These are phyloP conservation scores for Epichloe coenophiala DNA, from an alignment of 2,329 filamentous ascomycete species.

Conservation along the genomic window DNA sequence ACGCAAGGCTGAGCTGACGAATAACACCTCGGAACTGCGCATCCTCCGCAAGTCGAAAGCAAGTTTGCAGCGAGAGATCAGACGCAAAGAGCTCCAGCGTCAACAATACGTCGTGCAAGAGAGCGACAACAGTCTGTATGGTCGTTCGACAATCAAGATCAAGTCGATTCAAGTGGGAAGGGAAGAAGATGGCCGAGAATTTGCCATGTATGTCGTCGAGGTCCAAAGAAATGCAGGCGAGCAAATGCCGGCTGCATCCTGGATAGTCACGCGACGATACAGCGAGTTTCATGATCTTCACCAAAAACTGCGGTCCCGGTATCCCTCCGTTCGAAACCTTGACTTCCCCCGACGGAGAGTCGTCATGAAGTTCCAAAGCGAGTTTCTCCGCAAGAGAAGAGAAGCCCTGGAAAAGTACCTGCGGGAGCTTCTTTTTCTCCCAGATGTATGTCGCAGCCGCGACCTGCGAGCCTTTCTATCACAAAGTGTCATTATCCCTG, in stretches of 20 bases:
- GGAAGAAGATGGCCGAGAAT: slow-evolving; percentile 87
- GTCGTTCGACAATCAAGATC: slow-evolving; percentile 77
- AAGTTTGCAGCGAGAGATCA: slow-evolving; percentile 82
- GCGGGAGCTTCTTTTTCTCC: slow-evolving; percentile 67
- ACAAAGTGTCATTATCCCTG: slow-evolving; percentile 62
- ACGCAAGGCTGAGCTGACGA: slow-evolving; percentile 89
- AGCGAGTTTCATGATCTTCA: slow-evolving; percentile 96
- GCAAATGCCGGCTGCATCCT: slow-evolving; percentile 91
- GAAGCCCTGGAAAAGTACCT: slow-evolving; percentile 77
- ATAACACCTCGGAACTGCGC: slow-evolving; percentile 84
- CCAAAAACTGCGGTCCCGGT: slow-evolving; percentile 71
- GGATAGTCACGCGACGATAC: slow-evolving; percentile 85
- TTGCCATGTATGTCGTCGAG: slow-evolving; percentile 84
- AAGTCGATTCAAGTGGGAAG: slow-evolving; percentile 85
- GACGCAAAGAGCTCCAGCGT: slow-evolving; percentile 85
- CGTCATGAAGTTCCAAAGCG: slow-evolving; percentile 91
- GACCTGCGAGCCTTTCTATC: slow-evolving; percentile 89
- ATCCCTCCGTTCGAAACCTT: slow-evolving; percentile 74
- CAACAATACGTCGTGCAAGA: slow-evolving; percentile 97
- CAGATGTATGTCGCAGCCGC: slow-evolving; percentile 85
- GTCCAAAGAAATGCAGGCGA: slow-evolving; percentile 83
- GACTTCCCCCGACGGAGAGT: slow-evolving; percentile 87
- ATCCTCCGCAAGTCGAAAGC: slow-evolving; percentile 90
- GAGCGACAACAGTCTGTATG: slow-evolving; percentile 93
- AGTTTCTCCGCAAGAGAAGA: slow-evolving; percentile 88